Conservation (phyloP, 169 alveolate genomes). For the Theileria orientalis region DNA sequence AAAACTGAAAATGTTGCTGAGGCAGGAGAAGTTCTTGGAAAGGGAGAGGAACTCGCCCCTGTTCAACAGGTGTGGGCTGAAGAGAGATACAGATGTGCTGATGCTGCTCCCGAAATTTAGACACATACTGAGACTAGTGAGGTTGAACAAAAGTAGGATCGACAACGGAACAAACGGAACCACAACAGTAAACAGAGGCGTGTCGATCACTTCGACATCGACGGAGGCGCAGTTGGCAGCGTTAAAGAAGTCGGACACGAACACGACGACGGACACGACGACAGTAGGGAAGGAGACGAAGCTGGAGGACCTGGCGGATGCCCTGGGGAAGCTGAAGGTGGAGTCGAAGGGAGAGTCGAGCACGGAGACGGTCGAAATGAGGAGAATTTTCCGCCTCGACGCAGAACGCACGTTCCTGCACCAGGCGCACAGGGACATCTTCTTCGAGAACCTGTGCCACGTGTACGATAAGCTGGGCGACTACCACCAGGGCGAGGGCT, state of each 20-base stretch:
- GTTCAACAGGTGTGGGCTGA: constrained; percentile 47
- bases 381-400: constrained; percentile 70
- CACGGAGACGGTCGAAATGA: constrained; percentile 50
- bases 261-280: too few species aligned
- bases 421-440: constrained; percentile 51
- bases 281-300: too few species aligned
- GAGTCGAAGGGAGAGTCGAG: background rate
- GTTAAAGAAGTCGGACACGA: too few species aligned
- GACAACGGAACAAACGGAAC: background rate
- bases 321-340: background rate
- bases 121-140: constrained; percentile 5
- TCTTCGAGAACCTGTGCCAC: constrained; percentile 53
- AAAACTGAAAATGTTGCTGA: constrained; percentile 5
- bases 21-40: constrained; percentile 40
- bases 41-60: constrained; percentile 50
- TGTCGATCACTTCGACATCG: background rate
- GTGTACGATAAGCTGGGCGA: constrained; percentile 71
- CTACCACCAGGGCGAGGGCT: constrained; percentile 80
- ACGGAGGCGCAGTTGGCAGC: background rate
- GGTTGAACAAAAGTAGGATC: background rate
- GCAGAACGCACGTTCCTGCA: constrained; percentile 74
- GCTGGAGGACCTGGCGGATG: too few species aligned
- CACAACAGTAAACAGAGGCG: background rate
- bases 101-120: constrained; percentile 32
- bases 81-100: constrained; percentile 22